Base-by-base conservation (phyloP, 1,284 basidiomycete genomes). In the Ganoderma resinaceum region DNA sequence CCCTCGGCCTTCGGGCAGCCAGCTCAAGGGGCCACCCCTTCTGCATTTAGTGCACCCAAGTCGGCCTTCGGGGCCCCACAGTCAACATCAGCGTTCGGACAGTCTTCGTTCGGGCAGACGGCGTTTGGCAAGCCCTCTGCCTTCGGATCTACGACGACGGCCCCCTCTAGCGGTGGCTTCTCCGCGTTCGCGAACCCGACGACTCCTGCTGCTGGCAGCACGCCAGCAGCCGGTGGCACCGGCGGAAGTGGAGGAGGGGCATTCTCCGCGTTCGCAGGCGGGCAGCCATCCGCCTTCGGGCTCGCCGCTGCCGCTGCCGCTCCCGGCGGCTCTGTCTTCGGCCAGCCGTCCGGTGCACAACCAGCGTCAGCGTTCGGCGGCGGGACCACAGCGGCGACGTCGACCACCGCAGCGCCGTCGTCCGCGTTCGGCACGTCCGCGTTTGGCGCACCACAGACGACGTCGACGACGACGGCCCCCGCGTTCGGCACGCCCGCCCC, bases 231-330 rank as follows among this genome's bases (percentile, higher is more conserved):
- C 37, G 29, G 37, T 3, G 31, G 55, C 37, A 37, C 55, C n/a
- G 31, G 61, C 6, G 31, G 61, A 35, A 66, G 71, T 12, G 75
- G 78, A 6, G 77, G 77, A 9, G 76, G 77, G 0, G 80, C 69
- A 23, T 81, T 81, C 70, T 78, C 80, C 4, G 79, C 80, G 2
- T 82, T 81, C 59, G 76, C 80, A 7, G 76, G 77, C 43, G 69
- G 67, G 20, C 74, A 77, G 59, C 73, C 78, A 2, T 76, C 79
- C 38, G 76, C 79, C 5, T 82, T 81, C 67, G 79, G 78, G n/a
- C 65, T 76, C 18, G 74, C 72, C 4, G 72, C 77, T 2, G 75
- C 74, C 2, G 67, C 65, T 12, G 9, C 37, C 37, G 64, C 72
- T 8, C 67, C 77, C 0, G 69, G 66, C 0, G 74, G 74, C 0